Evolutionary conservation across 768 basidiomycete genomes (phyloP).

Genomic region (Pilatotrama ljubarskyi): DNA sequence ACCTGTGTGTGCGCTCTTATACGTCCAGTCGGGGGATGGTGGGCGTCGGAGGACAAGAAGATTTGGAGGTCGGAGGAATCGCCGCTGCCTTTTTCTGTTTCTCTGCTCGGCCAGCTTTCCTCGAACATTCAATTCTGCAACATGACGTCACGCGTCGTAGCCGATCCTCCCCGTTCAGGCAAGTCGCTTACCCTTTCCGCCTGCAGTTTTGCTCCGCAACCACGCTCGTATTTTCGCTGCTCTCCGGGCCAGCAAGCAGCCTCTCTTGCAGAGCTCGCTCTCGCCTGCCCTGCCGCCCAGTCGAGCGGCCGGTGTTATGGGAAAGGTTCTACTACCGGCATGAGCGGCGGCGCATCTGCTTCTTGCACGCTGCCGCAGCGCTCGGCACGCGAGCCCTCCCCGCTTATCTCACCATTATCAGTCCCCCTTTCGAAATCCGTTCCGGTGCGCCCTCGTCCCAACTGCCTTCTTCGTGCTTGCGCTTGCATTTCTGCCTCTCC

Average conservation of each 20-base stretch:
- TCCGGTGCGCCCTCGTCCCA: not conserved
- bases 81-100: constrained; percentile 5
- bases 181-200: constrained; percentile 4
- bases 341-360: not conserved
- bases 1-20: constrained; percentile 1
- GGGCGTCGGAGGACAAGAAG: constrained; percentile 8
- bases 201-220: not conserved
- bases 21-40: constrained; percentile 2
- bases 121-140: not conserved
- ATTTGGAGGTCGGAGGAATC: not conserved
- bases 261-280: not conserved
- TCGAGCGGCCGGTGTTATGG: not conserved
- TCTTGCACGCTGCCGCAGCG: constrained; percentile 3
- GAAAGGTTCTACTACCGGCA: not conserved
- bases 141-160: constrained; percentile 22
- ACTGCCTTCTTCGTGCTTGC: constrained; percentile 5
- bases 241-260: not conserved
- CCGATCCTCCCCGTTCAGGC: constrained; percentile 2
- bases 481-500: constrained; percentile 1
- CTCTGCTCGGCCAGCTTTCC: not conserved
- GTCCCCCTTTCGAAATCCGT: constrained; percentile 15
- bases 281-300: not conserved
- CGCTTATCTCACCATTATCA: constrained; percentile 23
- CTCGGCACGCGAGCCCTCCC: constrained; percentile 1
- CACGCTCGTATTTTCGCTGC: not conserved